Conservation (phyloP, 78 protist genomes). For the Cavenderia fasciculata region DNA sequence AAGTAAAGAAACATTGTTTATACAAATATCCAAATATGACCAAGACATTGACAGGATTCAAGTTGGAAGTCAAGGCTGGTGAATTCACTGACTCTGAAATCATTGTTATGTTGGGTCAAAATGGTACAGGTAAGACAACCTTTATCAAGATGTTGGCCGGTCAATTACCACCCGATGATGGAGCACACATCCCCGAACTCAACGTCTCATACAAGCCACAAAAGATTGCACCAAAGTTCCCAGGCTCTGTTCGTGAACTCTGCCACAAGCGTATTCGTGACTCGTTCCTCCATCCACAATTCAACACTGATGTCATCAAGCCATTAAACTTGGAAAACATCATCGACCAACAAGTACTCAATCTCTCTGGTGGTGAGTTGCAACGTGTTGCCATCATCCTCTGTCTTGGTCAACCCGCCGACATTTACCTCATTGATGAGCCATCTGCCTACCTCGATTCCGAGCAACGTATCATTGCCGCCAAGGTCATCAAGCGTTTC, state of each 20-base stretch:
- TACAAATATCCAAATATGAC: constrained; percentile 97
- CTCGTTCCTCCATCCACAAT: constrained; percentile 95
- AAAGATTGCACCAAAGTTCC: constrained; percentile 97
- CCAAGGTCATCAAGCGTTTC: constrained; percentile 98
- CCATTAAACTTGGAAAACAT: constrained; percentile 95
- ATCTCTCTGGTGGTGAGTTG: constrained; percentile 99
- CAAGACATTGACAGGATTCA: constrained; percentile 91
- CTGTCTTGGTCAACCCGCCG: constrained; percentile 98
- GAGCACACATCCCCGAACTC: constrained; percentile 88
- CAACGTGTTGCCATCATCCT: constrained; percentile 99
- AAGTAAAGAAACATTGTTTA: constrained; percentile 52
- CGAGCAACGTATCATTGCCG: constrained; percentile 98
- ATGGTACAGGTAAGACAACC: constrained; percentile 99
- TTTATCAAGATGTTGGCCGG: constrained; percentile 99
- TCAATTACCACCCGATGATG: constrained; percentile 90
- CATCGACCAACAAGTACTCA: constrained; percentile 88
- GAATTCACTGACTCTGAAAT: constrained; percentile 98
- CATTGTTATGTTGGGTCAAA: constrained; percentile 99
- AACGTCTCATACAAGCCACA: constrained; percentile 99
- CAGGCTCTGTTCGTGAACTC: constrained; percentile 76
- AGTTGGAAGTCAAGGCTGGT: constrained; percentile 94
- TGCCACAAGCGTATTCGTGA: constrained; percentile 89
- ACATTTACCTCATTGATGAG: constrained; percentile 99
- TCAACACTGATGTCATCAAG: constrained; percentile 97
- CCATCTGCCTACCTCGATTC: constrained; percentile 99